Percentiles rank a stretch among this genome's conserved stretches.
phyloP scores from a whole-genome alignment of 345 rosid genomes.

The Eutrema yunnanense region DNA sequence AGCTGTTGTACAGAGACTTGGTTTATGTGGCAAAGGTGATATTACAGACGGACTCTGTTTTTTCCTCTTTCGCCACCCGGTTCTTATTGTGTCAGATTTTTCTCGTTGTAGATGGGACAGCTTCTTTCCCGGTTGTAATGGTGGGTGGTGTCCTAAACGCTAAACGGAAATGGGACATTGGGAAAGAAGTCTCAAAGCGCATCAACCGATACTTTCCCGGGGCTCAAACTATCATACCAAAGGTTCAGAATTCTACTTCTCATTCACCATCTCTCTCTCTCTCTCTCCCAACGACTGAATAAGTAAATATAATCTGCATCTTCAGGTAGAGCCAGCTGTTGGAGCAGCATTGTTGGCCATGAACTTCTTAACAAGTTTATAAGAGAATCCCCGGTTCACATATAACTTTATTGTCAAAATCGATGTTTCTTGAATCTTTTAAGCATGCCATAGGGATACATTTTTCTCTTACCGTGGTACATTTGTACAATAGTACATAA shows the following conservation, averaged over 20 bases:
- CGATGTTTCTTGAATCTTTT: not conserved
- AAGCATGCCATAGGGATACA: conserved; percentile 13
- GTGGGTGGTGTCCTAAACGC: conserved; percentile 57
- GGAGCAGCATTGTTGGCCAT: conserved; percentile 53
- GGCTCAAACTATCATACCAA: conserved; percentile 42
- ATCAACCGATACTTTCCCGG: conserved; percentile 37
- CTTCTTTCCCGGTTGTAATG: conserved; percentile 51
- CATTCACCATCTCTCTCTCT: not conserved
- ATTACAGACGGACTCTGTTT: not conserved
- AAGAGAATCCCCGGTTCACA: not conserved
- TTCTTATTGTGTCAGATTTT: not conserved
- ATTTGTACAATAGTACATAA: conserved; percentile 15
- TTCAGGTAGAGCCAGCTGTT: conserved; percentile 60
- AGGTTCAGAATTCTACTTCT: conserved; percentile 30
- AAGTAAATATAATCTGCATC: conserved; percentile 3
- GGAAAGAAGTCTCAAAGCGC: conserved; percentile 48
- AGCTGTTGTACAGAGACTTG: conserved; percentile 54
- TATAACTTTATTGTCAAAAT: not conserved
- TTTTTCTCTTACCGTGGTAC: not conserved
- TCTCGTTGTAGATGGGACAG: conserved; percentile 35
- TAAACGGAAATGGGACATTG: conserved; percentile 50
- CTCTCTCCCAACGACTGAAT: not conserved
- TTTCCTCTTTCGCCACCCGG: not conserved
- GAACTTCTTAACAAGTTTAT: conserved; percentile 36
- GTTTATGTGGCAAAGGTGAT: conserved; percentile 49